phyloP scores from a whole-genome alignment of 2,329 filamentous ascomycete species.

The Clonostachys rhizophaga region DNA sequence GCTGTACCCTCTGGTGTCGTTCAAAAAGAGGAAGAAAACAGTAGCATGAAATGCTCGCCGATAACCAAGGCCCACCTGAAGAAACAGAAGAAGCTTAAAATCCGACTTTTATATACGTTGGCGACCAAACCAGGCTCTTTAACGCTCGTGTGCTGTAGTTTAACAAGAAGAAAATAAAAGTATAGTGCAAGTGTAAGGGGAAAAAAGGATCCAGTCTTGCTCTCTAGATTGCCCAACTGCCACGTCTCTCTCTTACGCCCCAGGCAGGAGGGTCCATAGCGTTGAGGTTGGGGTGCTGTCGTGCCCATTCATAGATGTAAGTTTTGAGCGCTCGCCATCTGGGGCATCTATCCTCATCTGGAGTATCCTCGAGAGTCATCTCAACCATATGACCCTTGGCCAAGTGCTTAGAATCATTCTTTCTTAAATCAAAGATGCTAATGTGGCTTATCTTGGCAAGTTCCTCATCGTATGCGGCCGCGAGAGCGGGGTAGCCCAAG shows the following conservation, averaged over 20 bases:
- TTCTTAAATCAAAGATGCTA: conserved; percentile 61
- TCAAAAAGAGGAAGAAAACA: no score
- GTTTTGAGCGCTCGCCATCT: conserved; percentile 79
- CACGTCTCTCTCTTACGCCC: conserved; percentile 62
- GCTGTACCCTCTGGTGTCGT: no score
- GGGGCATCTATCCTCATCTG: conserved; percentile 50
- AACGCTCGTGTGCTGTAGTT: no score
- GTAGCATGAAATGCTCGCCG: no score
- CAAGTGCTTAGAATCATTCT: conserved; percentile 58
- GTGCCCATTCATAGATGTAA: conserved; percentile 87
- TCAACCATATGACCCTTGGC: conserved; percentile 70
- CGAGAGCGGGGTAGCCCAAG: conserved; percentile 83
- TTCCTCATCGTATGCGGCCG: conserved; percentile 79
- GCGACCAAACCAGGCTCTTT: no score
- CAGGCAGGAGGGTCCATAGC: conserved; percentile 55
- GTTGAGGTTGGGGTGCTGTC: conserved; percentile 75
- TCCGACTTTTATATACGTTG: no score
- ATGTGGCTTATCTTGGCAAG: conserved; percentile 76
- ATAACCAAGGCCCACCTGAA: no score
- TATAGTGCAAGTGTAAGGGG: not conserved
- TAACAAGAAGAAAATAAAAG: not conserved
- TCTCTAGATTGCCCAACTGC: conserved; percentile 65
- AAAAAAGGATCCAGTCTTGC: not conserved
- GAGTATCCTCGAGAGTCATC: conserved; percentile 36
- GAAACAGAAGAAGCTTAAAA: no score